Conservation (phyloP, 768 basidiomycete genomes). For the Paxillus involutus region DNA sequence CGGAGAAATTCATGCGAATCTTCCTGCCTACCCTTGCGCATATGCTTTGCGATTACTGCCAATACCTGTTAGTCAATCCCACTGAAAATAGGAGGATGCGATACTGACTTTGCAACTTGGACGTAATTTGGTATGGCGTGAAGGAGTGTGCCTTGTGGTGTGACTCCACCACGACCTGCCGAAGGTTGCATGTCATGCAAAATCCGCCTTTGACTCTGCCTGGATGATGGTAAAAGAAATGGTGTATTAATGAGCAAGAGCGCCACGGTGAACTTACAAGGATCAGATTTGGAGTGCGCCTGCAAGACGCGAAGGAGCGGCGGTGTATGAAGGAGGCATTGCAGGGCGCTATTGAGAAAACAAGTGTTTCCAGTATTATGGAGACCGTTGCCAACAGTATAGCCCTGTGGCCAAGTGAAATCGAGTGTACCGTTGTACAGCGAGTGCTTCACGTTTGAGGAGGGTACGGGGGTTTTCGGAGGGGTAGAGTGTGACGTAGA, state of each 20-base stretch:
- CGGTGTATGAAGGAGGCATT: constrained; percentile 91
- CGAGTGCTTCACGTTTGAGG: constrained; percentile 32
- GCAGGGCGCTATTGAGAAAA: constrained; percentile 92
- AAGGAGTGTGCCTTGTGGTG: constrained; percentile 50
- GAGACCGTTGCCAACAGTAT: constrained; percentile 59
- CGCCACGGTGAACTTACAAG: constrained; percentile 50
- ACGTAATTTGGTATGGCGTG: constrained; percentile 63
- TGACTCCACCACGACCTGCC: constrained; percentile 53
- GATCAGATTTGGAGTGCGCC: constrained; percentile 46
- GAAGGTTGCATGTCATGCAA: constrained; percentile 80
- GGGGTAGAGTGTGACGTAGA: constrained; percentile 26
- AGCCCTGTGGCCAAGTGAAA: constrained; percentile 56
- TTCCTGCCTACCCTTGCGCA: constrained; percentile 91
- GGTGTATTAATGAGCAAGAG: background rate
- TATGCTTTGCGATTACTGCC: constrained; percentile 85
- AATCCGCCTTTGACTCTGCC: constrained; percentile 50
- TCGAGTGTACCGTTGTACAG: constrained; percentile 59
- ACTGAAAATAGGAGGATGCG: background rate
- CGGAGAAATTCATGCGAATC: constrained; percentile 98
- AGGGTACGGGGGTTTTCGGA: constrained; percentile 26
- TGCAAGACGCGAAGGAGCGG: constrained; percentile 70
- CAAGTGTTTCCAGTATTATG: constrained; percentile 92
- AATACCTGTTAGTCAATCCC: constrained; percentile 3
- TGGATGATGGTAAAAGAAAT: constrained; percentile 16
- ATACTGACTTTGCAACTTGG: constrained; percentile 65